Evolutionary conservation across 2,329 filamentous ascomycete genomes (phyloP).

Genomic region (Cadophora luteo-olivacea): DNA sequence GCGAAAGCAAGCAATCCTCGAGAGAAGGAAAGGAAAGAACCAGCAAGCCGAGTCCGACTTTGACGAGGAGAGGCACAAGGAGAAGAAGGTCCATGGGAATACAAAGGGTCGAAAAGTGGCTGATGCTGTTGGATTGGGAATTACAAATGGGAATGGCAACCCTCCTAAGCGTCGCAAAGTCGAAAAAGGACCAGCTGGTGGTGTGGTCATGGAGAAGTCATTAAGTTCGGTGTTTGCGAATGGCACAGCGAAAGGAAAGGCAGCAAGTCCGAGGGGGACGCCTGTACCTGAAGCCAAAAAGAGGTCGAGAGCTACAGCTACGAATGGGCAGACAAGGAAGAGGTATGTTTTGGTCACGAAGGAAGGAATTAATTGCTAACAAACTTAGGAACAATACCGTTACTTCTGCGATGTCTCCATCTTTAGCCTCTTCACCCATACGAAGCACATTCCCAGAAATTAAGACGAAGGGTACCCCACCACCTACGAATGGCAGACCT

Average conservation of each 20-base stretch:
- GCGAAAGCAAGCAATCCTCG: constrained; percentile 80
- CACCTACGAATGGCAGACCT: constrained; percentile 64
- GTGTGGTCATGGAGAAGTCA: constrained; percentile 69
- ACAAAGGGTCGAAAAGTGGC: constrained; percentile 69
- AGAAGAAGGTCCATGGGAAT: constrained; percentile 68
- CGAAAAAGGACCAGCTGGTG: constrained; percentile 60
- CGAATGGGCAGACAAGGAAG: constrained; percentile 78
- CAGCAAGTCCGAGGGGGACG: constrained; percentile 71
- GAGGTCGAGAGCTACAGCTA: constrained; percentile 70
- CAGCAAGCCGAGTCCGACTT: constrained; percentile 80
- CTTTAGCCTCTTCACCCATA: constrained; percentile 77
- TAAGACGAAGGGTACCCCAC: constrained; percentile 64
- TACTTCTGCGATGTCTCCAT: constrained; percentile 67
- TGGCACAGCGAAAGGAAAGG: constrained; percentile 60
- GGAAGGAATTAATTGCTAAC: constrained; percentile 30
- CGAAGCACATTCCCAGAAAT: constrained; percentile 71
- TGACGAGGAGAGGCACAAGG: constrained; percentile 66
- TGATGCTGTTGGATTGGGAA: constrained; percentile 69
- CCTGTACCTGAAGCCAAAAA: constrained; percentile 73
- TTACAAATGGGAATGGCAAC: constrained; percentile 62
- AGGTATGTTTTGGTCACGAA: constrained; percentile 60
- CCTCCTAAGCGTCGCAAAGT: constrained; percentile 81
- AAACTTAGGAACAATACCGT: constrained; percentile 52
- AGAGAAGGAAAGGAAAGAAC: constrained; percentile 66
- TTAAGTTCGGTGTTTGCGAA: constrained; percentile 63